Conservation (phyloP, 805 yeast genomes). For the Wickerhamomyces queroliae region DNA sequence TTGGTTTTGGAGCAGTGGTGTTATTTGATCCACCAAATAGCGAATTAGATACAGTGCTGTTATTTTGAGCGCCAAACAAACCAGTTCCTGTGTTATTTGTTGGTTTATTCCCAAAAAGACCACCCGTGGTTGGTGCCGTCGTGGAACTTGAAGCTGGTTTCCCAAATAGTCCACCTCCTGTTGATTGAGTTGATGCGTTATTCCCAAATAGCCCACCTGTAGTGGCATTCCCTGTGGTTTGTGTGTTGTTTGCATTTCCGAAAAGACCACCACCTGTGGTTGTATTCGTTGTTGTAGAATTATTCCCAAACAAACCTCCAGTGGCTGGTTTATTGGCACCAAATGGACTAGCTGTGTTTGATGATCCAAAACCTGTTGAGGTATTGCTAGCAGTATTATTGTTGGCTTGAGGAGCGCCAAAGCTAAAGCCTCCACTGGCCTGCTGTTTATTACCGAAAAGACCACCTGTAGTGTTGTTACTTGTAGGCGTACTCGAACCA, state of each 20-base stretch:
- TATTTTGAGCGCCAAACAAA: no score
- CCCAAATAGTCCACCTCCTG: slow-evolving; percentile 7
- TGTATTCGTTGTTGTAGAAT: slow-evolving; percentile 5
- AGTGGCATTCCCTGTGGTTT: slow-evolving; percentile 17
- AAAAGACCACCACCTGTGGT: slow-evolving; percentile 14
- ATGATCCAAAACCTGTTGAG: slow-evolving; percentile 2
- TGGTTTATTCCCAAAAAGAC: slow-evolving; percentile 17
- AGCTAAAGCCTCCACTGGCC: slow-evolving; percentile 25
- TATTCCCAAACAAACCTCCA: slow-evolving; percentile 23
- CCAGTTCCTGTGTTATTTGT: slow-evolving; percentile 4
- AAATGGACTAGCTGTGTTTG: slow-evolving; percentile 9
- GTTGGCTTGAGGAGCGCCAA: slow-evolving; percentile 23
- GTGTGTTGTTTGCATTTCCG: slow-evolving; percentile 15
- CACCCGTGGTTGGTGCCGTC: slow-evolving; percentile 8
- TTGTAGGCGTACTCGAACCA: slow-evolving; percentile 2
- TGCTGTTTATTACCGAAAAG: slow-evolving; percentile 23
- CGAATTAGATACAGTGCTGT: no score
- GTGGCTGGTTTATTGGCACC: slow-evolving; percentile 25
- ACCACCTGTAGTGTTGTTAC: slow-evolving; percentile 6
- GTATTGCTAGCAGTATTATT: slow-evolving; percentile 6
- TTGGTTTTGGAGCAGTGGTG: slow-evolving; percentile 4
- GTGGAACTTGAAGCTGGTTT: not conserved
- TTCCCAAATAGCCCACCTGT: slow-evolving; percentile 21
- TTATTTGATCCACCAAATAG: slow-evolving; percentile 20
- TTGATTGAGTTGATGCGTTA: slow-evolving; percentile 4